Evolutionary conservation across 345 rosid genomes (phyloP), one percentile per base, ranked within the genome.

Genomic region (Mangifera indica): DNA sequence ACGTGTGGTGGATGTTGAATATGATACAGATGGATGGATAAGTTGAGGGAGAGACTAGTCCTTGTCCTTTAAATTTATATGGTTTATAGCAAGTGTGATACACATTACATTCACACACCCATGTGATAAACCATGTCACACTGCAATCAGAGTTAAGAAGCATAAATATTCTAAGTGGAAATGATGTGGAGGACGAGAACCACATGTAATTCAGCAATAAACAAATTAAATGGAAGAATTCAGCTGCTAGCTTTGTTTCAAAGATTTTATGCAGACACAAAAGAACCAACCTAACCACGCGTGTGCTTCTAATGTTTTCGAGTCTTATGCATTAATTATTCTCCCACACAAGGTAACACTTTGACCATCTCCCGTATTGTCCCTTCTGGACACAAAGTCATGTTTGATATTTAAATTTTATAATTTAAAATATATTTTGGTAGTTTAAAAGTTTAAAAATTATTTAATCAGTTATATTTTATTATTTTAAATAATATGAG

Each of bases 121-220:
- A 72, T 53, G 68, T 72, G 75, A 72, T 17, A 12, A 63, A 37
- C 54, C 18, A 68, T 40, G 49, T 40, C 51, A 68, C 51, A 3
- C 53, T 49, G 53, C 53, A 49, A 42, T 42, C 71, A 34, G 60
- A n/a, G n/a, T n/a, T n/a, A 29, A 29, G 32, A 29, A 29, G 32
- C 32, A 29, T 29, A 71, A 25, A 67, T 56, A 66, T 32, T 69
- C 48, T 10, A 13, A 61, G 74, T 71, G 74, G 74, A 49, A 26
- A 71, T 71, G 74, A 71, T 34, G 74, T 71, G 67, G 76, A 72
- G 63, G 29, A 26, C 56, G 58, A 46, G 66, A 48, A 60, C 48
- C 59, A 60, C 74, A 55, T 73, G 59, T 73, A 46, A 53, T 58
- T 58, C 57, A 66, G 52, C 20, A 12, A 52, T 51, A 51, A 18